These are phyloP conservation scores for Russula virescens DNA, from an alignment of 768 basidiomycete genomes.

Conservation along the genomic window DNA sequence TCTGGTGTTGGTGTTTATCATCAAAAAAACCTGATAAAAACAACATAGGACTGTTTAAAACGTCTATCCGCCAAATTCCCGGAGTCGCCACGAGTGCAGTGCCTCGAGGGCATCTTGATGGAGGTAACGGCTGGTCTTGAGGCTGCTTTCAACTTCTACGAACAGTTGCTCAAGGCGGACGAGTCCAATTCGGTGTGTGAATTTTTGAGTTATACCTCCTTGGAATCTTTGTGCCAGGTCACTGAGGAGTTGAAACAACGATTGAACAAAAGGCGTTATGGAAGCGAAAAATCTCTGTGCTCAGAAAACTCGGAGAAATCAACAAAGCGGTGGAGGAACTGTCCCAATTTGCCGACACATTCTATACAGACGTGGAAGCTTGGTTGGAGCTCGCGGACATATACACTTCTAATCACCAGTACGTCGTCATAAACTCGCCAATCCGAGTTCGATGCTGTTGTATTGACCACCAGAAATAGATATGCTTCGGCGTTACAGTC, in stretches of 20 bases:
- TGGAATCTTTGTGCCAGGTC: neutral
- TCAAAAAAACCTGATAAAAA: neutral
- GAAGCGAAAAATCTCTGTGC: conserved; percentile 77
- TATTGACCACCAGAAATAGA: conserved; percentile 36
- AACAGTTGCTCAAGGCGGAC: conserved; percentile 53
- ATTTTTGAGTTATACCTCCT: neutral
- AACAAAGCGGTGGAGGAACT: conserved; percentile 70
- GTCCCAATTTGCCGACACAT: conserved; percentile 70
- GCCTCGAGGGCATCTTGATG: conserved; percentile 71
- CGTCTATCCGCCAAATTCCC: conserved; percentile 64
- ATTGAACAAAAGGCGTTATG: conserved; percentile 48
- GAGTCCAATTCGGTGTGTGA: conserved; percentile 68
- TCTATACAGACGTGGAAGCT: conserved; percentile 82
- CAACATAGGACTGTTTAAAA: conserved; percentile 51
- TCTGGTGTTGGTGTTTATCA: neutral
- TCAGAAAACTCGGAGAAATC: conserved; percentile 53
- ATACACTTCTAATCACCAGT: conserved; percentile 73
- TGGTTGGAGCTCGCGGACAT: conserved; percentile 86
- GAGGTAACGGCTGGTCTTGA: conserved; percentile 60
- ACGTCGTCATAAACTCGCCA: conserved; percentile 28
- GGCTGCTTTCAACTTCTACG: conserved; percentile 57
- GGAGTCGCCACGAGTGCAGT: conserved; percentile 71
- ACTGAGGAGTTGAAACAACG: neutral
- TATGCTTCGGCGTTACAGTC: conserved; percentile 69
- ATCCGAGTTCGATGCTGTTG: neutral